Percentiles rank a stretch among this genome's conserved stretches.
Evolutionary conservation across 148 eudicot genomes (phyloP).

Genomic region (Spergularia marina): DNA sequence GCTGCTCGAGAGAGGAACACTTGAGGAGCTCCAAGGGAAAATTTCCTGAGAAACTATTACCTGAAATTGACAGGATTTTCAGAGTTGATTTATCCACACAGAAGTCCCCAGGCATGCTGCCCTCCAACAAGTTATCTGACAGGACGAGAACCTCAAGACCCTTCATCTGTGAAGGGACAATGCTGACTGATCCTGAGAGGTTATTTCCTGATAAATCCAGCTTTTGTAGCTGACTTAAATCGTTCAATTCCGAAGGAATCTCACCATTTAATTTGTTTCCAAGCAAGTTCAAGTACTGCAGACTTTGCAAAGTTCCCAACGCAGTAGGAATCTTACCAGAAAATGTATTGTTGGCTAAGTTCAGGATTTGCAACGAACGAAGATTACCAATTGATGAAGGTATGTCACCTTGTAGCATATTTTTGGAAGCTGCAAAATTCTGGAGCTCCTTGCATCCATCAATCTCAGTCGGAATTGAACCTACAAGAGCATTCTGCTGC

Average conservation of each 20-base stretch:
- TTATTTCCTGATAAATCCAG: constrained; percentile 71
- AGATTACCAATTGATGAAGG: constrained; percentile 63
- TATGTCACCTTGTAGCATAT: constrained; percentile 61
- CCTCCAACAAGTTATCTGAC: constrained; percentile 51
- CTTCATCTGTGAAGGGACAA: constrained; percentile 39
- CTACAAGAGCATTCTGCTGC: constrained; percentile 60
- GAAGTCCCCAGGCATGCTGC: constrained; percentile 40
- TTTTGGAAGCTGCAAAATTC: constrained; percentile 73
- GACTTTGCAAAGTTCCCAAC: constrained; percentile 39
- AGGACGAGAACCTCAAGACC: constrained; percentile 55
- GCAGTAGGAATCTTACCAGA: constrained; percentile 60
- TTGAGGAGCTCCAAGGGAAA: constrained; percentile 55
- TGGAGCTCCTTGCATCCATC: constrained; percentile 50
- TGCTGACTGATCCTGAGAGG: constrained; percentile 52
- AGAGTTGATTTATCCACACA: constrained; percentile 47
- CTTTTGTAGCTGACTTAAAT: constrained; percentile 39
- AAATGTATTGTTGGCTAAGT: constrained; percentile 73
- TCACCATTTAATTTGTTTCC: constrained; percentile 63
- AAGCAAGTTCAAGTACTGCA: constrained; percentile 66
- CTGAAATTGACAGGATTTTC: constrained; percentile 43
- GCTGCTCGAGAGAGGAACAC: constrained; percentile 54
- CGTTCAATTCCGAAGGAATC: constrained; percentile 58
- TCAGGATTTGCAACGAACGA: constrained; percentile 44
- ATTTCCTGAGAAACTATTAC: constrained; percentile 51
- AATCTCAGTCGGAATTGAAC: constrained; percentile 54